Evolutionary conservation across 768 basidiomycete species (phyloP).

Genomic region (Dacryopinax primogenitus): DNA sequence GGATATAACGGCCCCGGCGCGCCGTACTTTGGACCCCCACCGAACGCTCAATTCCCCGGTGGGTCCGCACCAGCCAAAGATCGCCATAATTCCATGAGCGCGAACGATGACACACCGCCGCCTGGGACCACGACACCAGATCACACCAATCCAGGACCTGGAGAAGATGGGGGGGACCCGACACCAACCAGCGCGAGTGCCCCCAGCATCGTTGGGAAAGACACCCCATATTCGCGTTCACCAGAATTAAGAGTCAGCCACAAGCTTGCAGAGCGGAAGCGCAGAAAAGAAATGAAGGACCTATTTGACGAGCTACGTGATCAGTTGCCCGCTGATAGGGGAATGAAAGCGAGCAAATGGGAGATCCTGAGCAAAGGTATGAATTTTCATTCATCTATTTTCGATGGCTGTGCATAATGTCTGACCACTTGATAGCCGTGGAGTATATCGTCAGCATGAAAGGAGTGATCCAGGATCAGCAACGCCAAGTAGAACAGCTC

Average conservation of each 20-base stretch:
- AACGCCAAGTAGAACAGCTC: conserved; percentile 63
- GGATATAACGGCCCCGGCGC: neutral
- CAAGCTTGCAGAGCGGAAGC: conserved; percentile 91
- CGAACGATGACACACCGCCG: neutral
- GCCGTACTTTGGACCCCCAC: neutral
- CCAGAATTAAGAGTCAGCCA: conserved; percentile 91
- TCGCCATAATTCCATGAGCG: neutral
- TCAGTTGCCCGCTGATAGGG: conserved; percentile 79
- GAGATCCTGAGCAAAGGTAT: conserved; percentile 93
- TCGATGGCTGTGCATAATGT: conserved; percentile 13
- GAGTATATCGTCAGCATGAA: conserved; percentile 77
- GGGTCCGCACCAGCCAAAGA: neutral
- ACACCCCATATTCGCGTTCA: conserved; percentile 79
- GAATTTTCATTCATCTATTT: conserved; percentile 10
- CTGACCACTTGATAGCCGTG: conserved; percentile 44
- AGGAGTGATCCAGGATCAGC: conserved; percentile 60
- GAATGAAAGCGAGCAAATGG: conserved; percentile 98
- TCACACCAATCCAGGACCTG: conserved; percentile 34
- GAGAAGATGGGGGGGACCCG: conserved; percentile 23
- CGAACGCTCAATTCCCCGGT: neutral
- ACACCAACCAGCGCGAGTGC: conserved; percentile 7
- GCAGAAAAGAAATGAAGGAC: conserved; percentile 98
- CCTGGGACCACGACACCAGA: conserved; percentile 21
- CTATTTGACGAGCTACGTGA: conserved; percentile 93
- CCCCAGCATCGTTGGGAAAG: conserved; percentile 13